Percentiles rank a stretch among this genome's conserved stretches.
Evolutionary conservation across 1,284 basidiomycete species (phyloP).

Genomic region (Cryptococcus floricola): DNA sequence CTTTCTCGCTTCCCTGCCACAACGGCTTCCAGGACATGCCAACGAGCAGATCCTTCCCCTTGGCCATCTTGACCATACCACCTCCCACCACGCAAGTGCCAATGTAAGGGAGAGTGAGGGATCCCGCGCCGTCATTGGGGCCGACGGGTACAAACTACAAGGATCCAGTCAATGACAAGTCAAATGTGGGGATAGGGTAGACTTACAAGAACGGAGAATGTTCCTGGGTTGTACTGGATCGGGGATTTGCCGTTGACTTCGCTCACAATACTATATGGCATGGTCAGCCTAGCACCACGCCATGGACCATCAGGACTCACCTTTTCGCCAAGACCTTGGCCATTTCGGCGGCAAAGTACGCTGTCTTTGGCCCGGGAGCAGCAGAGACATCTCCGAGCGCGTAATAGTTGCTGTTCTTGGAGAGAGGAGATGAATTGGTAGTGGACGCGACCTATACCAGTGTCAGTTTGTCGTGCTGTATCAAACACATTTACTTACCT

Average conservation of each 20-base stretch:
- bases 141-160: slow-evolving; percentile 34
- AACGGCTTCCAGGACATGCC: background rate
- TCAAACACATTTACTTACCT: slow-evolving; percentile 15
- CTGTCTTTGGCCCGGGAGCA: slow-evolving; percentile 38
- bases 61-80: slow-evolving; percentile 22
- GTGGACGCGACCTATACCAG: slow-evolving; percentile 17
- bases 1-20: background rate
- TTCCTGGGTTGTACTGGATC: slow-evolving; percentile 19
- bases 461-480: background rate
- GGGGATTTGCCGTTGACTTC: slow-evolving; percentile 28
- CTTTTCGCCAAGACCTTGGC: slow-evolving; percentile 34
- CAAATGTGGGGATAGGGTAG: background rate
- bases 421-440: slow-evolving; percentile 13
- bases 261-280: slow-evolving; percentile 26
- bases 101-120: slow-evolving; percentile 24
- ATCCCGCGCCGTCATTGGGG: slow-evolving; percentile 24
- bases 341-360: background rate
- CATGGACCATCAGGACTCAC: slow-evolving; percentile 13
- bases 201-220: slow-evolving; percentile 20
- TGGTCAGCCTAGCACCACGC: background rate
- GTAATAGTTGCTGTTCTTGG: slow-evolving; percentile 30
- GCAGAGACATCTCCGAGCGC: slow-evolving; percentile 43
- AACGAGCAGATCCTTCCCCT: slow-evolving; percentile 28
- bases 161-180: background rate
- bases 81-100: slow-evolving; percentile 23